Evolutionary conservation across 495 filamentous ascomycete species (phyloP).

Genomic region (Evansstolkia leycettana): DNA sequence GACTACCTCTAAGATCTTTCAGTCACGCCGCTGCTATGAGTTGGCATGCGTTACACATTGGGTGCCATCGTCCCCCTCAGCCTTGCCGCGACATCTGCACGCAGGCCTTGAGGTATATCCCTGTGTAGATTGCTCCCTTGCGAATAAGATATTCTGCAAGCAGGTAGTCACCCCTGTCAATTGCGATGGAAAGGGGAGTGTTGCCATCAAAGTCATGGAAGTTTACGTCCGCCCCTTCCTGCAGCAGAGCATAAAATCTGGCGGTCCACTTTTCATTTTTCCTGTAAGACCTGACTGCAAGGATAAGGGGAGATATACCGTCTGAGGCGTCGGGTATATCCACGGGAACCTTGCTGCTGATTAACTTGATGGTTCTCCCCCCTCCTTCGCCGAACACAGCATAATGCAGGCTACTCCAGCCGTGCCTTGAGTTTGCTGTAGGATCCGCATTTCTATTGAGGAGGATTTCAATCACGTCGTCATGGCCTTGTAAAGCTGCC

Average conservation of each 20-base stretch:
- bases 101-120: no score
- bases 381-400: not conserved
- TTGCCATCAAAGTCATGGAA: not conserved
- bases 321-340: not conserved
- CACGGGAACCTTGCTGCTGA: not conserved
- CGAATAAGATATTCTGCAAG: not conserved
- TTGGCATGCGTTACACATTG: no score
- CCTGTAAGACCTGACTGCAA: not conserved
- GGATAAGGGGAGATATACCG: constrained; percentile 3
- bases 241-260: constrained; percentile 1
- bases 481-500: constrained; percentile 7
- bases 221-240: constrained; percentile 1
- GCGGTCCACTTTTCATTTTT: not conserved
- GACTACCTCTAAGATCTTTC: no score
- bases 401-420: constrained; percentile 6
- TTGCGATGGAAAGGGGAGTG: constrained; percentile 1
- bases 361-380: constrained; percentile 1
- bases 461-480: constrained; percentile 6
- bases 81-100: no score
- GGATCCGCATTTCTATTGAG: constrained; percentile 7
- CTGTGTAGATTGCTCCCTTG: not conserved
- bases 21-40: no score
- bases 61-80: no score
- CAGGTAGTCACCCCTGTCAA: not conserved
- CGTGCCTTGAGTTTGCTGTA: not conserved